Conservation (phyloP, 345 rosid genomes). For the Salix koriyanagi region DNA sequence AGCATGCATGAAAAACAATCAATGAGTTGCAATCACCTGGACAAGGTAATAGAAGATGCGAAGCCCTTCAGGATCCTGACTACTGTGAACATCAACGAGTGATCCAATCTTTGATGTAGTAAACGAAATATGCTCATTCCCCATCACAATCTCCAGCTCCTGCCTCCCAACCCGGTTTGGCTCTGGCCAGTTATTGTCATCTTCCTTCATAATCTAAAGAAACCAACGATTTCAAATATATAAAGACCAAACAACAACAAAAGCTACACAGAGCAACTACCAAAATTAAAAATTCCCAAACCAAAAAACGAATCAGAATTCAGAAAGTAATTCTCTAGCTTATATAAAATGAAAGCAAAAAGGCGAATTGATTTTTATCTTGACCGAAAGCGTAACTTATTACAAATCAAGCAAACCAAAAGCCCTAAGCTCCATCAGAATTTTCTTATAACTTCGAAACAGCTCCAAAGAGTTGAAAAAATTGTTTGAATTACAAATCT, state of each 20-base stretch:
- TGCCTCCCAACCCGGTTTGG: constrained; percentile 96
- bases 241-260: not conserved
- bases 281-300: not conserved
- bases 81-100: constrained; percentile 89
- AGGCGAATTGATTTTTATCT: not conserved
- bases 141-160: constrained; percentile 98
- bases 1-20: not conserved
- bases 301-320: too few relatives aligned
- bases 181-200: constrained; percentile 96
- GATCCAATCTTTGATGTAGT: constrained; percentile 97
- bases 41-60: constrained; percentile 97
- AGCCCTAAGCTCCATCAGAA: not conserved
- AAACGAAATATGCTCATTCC: constrained; percentile 93
- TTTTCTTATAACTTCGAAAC: not conserved
- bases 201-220: constrained; percentile 92
- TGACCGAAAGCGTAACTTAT: not conserved
- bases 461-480: not conserved
- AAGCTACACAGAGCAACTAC: not conserved
- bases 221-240: not conserved
- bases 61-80: constrained; percentile 98
- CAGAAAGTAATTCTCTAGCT: not conserved
- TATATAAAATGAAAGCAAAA: not conserved
- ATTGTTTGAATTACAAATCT: too few relatives aligned
- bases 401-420: not conserved
- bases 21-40: constrained; percentile 54